phyloP scores from a whole-genome alignment of 2,329 filamentous ascomycete species.

The Arthroderma uncinatum region DNA sequence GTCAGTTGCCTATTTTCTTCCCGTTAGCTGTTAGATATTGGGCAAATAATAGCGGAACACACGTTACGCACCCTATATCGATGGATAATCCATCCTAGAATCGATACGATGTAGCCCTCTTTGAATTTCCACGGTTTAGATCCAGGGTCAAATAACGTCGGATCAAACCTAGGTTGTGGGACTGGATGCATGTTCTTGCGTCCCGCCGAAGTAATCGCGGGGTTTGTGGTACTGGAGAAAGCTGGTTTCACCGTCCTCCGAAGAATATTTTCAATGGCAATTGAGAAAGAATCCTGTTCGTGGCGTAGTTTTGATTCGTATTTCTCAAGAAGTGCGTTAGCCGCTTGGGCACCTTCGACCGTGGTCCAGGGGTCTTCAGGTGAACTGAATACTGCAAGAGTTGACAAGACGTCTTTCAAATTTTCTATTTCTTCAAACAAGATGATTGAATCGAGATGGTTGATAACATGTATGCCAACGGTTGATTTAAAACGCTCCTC shows the following conservation, averaged over 20 bases:
- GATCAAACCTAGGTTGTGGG: slow-evolving; percentile 28
- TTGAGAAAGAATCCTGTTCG: slow-evolving; percentile 14
- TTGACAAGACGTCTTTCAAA: slow-evolving; percentile 20
- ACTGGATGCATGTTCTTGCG: slow-evolving; percentile 35
- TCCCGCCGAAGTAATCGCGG: slow-evolving; percentile 33
- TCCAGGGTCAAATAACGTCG: slow-evolving; percentile 26
- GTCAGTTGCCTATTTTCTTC: slow-evolving; percentile 18
- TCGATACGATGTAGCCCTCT: slow-evolving; percentile 27
- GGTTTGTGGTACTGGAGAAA: slow-evolving; percentile 33
- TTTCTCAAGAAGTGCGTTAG: slow-evolving; percentile 16
- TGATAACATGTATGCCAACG: slow-evolving; percentile 24
- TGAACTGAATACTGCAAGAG: slow-evolving; percentile 26
- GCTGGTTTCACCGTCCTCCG: slow-evolving; percentile 30
- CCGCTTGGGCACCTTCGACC: slow-evolving; percentile 14
- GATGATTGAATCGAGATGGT: slow-evolving; percentile 15
- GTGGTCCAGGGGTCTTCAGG: slow-evolving; percentile 29
- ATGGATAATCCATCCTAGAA: slow-evolving; percentile 27
- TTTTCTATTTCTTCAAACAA: slow-evolving; percentile 17
- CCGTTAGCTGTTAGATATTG: neutral
- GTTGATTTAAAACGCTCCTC: slow-evolving; percentile 20
- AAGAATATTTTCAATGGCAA: slow-evolving; percentile 20
- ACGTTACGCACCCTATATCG: slow-evolving; percentile 26
- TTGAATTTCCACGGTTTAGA: slow-evolving; percentile 31
- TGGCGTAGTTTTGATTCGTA: slow-evolving; percentile 9
- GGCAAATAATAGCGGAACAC: neutral